A percentile compares a stretch with the other conserved stretches of the same genome.
Evolutionary conservation across 805 yeast species (phyloP).

Genomic region (Priceomyces castillae): DNA sequence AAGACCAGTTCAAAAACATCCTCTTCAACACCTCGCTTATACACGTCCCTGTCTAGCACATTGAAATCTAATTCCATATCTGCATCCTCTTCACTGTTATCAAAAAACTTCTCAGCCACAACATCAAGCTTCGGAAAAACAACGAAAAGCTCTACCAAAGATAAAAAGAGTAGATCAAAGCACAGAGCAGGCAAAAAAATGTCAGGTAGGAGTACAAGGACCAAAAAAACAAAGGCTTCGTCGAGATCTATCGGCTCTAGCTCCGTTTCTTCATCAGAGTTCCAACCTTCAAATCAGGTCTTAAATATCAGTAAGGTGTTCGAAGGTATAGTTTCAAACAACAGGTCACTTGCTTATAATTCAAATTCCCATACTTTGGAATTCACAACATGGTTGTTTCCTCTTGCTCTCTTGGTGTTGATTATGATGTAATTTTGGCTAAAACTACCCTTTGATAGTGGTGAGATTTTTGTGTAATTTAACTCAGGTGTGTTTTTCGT

Average conservation of each 20-base stretch:
- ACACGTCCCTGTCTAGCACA: no score
- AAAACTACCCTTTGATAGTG: background rate
- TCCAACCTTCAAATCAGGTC: background rate
- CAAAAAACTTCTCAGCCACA: no score
- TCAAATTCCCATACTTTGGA: background rate
- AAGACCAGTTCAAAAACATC: no score
- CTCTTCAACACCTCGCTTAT: no score
- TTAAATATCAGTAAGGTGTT: background rate
- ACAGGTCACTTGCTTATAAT: background rate
- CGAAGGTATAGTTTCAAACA: background rate
- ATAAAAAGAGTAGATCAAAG: no score
- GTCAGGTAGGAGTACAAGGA: no score
- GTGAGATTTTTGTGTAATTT: conserved; percentile 4
- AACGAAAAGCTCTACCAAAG: no score
- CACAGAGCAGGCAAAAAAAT: no score
- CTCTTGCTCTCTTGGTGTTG: background rate
- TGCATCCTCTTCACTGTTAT: no score
- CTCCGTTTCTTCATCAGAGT: background rate
- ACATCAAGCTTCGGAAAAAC: no score
- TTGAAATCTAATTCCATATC: no score
- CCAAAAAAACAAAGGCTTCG: background rate
- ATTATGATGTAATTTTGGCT: background rate
- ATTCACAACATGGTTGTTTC: background rate
- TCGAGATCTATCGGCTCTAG: background rate
- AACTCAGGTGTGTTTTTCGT: conserved; percentile 3